Evolutionary conservation across 805 yeast species (phyloP), one percentile per base, ranked within the genome.

Genomic region (Saccharomyces eubayanus): DNA sequence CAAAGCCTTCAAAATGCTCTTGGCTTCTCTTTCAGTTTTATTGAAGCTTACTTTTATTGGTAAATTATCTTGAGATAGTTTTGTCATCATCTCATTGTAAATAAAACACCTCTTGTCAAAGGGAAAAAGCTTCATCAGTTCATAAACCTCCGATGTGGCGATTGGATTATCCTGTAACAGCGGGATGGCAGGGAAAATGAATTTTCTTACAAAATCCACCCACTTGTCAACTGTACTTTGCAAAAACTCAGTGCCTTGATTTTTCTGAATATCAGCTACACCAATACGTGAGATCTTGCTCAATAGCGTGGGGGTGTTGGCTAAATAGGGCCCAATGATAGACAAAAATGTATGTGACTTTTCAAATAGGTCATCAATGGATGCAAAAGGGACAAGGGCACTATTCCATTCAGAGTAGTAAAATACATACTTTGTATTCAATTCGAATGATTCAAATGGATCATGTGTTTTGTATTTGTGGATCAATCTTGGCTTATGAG

Each of bases 1-100:
- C 28, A 92, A 74, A 53, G 97, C 76, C 64, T 92, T 91, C 58
- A 92, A 71, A 2, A 84, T 77, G 63, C 83, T 84, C 62, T 85
- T 89, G 0, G 96, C 87, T 41, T 85, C 81, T 65, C 87, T 89
- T 63, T 85, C 94, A 0, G 95, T 85, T 54, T 75, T 80, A 14
- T 80, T 79, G 53, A 80, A 79, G 4, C 84, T 82, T 28, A 83
- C 70, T 57, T 82, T 84, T 5, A 87, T 74, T 20, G 74, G 73
- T 0, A 81, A 74, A 53, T 77, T 73, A 54, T 77, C 80, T 61
- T 85, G 85, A 2, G 84, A 74, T 3, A 81, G 67, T 3, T 78
- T 81, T 36, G 76, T 78, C 51, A 79, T 75, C 65, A 89, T 77
- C 60, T 90, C 96, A 41, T 96, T 94, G 65, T 91, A 91, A 20